Percentiles rank a stretch among this genome's conserved stretches.
phyloP scores from a whole-genome alignment of 2,329 filamentous ascomycete genomes.

The Neoscytalidium dimidiatum region DNA sequence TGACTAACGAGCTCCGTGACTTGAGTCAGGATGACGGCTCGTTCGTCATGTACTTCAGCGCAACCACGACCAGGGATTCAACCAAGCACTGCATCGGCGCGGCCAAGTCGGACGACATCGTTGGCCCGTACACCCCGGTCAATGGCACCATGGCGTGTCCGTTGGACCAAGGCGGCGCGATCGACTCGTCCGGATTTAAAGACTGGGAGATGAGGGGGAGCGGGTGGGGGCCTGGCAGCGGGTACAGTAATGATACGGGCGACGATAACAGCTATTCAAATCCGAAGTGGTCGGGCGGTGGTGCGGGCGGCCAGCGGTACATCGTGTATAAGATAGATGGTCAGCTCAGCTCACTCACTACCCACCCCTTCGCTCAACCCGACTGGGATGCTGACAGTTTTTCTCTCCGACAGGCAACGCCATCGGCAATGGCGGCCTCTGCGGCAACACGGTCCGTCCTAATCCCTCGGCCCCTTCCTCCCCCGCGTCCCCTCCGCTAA shows the following conservation, averaged over 20 bases:
- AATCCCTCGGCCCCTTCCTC: not conserved
- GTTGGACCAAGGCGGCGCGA: slow-evolving; percentile 54
- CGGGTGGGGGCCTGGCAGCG: slow-evolving; percentile 5
- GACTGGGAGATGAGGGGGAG: slow-evolving; percentile 15
- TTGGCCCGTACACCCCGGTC: slow-evolving; percentile 57
- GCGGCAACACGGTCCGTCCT: slow-evolving; percentile 17
- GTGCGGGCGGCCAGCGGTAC: slow-evolving; percentile 40
- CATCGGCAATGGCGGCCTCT: slow-evolving; percentile 15
- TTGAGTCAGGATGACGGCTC: slow-evolving; percentile 26
- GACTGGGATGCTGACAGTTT: not conserved
- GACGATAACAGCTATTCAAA: slow-evolving; percentile 45
- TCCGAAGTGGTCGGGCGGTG: slow-evolving; percentile 7
- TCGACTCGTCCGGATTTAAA: slow-evolving; percentile 62
- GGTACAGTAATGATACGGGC: slow-evolving; percentile 41
- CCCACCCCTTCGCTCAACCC: not conserved
- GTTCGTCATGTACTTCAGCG: slow-evolving; percentile 64
- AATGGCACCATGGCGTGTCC: slow-evolving; percentile 54
- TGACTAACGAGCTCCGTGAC: not conserved
- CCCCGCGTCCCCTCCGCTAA: not conserved
- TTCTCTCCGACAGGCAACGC: slow-evolving; percentile 3
- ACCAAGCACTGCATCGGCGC: slow-evolving; percentile 60
- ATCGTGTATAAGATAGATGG: slow-evolving; percentile 69
- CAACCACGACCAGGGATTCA: slow-evolving; percentile 43
- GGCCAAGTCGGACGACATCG: slow-evolving; percentile 51
- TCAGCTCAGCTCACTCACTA: slow-evolving; percentile 47